These are phyloP conservation scores for Claviceps sp. DNA, from an alignment of 2,329 filamentous ascomycete species.

Conservation along the genomic window DNA sequence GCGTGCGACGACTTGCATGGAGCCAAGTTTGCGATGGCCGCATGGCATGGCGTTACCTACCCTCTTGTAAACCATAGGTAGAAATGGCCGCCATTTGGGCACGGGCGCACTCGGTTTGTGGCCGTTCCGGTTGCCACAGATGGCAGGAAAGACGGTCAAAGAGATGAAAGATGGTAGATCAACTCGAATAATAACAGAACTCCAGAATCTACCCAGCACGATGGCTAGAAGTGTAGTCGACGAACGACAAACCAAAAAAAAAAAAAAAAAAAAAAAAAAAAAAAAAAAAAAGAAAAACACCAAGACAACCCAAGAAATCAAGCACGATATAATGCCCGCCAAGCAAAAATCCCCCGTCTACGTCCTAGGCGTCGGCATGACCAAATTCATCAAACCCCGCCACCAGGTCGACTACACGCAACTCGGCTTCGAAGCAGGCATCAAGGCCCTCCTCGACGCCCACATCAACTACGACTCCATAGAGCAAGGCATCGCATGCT, in stretches of 20 bases:
- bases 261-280: not conserved
- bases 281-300: constrained; percentile 3
- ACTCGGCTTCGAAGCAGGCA: constrained; percentile 80
- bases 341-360: constrained; percentile 49
- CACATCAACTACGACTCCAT: constrained; percentile 96
- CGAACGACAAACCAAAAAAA: not conserved
- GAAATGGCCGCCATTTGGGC: no score
- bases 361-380: constrained; percentile 96
- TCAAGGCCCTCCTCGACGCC: constrained; percentile 75
- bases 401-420: constrained; percentile 92
- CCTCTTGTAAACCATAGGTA: no score
- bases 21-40: no score
- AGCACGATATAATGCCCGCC: constrained; percentile 26
- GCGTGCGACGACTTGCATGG: no score
- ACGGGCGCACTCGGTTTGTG: no score
- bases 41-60: no score
- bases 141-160: no score
- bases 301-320: not conserved
- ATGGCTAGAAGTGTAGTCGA: no score
- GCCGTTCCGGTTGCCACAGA: no score
- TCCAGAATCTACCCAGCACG: no score
- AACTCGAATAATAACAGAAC: no score
- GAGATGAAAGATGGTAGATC: no score
- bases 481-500: constrained; percentile 90
- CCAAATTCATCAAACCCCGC: constrained; percentile 95